These are phyloP conservation scores for Dryas integrifolia DNA, from an alignment of 331 rosid species.

Conservation along the genomic window DNA sequence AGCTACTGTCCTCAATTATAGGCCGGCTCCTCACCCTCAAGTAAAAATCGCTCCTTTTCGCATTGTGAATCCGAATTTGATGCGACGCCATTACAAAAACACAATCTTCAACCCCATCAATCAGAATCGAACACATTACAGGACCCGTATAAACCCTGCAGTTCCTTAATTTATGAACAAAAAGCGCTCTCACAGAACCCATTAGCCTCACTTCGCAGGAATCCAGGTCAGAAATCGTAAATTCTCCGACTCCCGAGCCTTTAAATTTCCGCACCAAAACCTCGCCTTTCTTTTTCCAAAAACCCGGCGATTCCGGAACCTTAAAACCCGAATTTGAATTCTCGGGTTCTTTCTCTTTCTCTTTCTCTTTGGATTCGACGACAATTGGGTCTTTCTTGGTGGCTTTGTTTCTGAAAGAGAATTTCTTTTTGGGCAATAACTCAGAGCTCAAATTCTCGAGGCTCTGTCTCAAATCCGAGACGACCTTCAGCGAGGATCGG, in stretches of 20 bases:
- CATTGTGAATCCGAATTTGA: slow-evolving; percentile 83
- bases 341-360: neutral
- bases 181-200: slow-evolving; percentile 65
- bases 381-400: slow-evolving; percentile 38
- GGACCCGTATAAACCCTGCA: slow-evolving; percentile 65
- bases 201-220: slow-evolving; percentile 74
- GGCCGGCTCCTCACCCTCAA: slow-evolving; percentile 88
- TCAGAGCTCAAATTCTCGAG: slow-evolving; percentile 49
- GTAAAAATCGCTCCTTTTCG: slow-evolving; percentile 56
- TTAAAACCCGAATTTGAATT: slow-evolving; percentile 16
- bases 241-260: slow-evolving; percentile 67
- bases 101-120: slow-evolving; percentile 67
- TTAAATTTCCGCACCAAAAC: slow-evolving; percentile 44
- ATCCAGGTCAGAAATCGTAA: slow-evolving; percentile 68
- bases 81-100: slow-evolving; percentile 68
- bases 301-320: slow-evolving; percentile 55
- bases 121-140: slow-evolving; percentile 58
- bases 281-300: slow-evolving; percentile 48
- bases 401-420: slow-evolving; percentile 61
- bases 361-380: slow-evolving; percentile 28
- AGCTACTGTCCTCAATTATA: slow-evolving; percentile 61
- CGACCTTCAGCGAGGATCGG: slow-evolving; percentile 60
- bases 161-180: slow-evolving; percentile 60
- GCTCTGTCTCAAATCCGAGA: slow-evolving; percentile 50
- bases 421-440: slow-evolving; percentile 69